These are phyloP conservation scores for Cutaneotrichosporon curvatum DNA, from an alignment of 1,284 basidiomycete genomes.

Conservation along the genomic window DNA sequence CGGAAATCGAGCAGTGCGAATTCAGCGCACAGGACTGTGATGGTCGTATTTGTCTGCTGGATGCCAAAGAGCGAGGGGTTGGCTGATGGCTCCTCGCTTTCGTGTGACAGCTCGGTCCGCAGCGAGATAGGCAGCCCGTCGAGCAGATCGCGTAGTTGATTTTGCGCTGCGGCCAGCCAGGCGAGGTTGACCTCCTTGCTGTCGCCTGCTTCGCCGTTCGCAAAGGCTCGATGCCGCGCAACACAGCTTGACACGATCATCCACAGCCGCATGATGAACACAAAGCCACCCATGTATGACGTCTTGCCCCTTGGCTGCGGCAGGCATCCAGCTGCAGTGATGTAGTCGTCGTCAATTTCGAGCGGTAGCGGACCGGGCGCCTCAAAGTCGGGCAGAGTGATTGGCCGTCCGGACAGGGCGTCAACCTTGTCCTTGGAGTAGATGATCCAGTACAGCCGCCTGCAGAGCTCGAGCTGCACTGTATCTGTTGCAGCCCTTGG, in stretches of 20 bases:
- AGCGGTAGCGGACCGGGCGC: constrained; percentile 23
- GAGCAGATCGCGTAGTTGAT: constrained; percentile 3
- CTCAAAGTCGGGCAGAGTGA: constrained; percentile 23
- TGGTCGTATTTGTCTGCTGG: constrained; percentile 27
- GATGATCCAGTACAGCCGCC: constrained; percentile 26
- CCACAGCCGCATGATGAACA: constrained; percentile 21
- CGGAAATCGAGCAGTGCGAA: constrained; percentile 28
- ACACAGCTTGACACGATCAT: constrained; percentile 23
- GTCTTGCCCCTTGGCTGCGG: constrained; percentile 10
- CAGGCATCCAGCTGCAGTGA: constrained; percentile 14
- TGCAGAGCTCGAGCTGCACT: constrained; percentile 19
- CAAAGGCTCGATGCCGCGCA: constrained; percentile 22
- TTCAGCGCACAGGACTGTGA: constrained; percentile 26
- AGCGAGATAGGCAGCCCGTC: constrained; percentile 3
- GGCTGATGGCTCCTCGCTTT: constrained; percentile 8
- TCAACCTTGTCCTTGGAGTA: constrained; percentile 30
- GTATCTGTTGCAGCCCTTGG: constrained; percentile 5
- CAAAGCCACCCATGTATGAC: constrained; percentile 25
- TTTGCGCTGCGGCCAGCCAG: constrained; percentile 6
- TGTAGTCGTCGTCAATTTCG: constrained; percentile 31
- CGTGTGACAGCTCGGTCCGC: not conserved
- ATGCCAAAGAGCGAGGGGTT: constrained; percentile 18
- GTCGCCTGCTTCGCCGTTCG: constrained; percentile 1
- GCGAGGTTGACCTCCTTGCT: not conserved
- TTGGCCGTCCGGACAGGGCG: constrained; percentile 21